These are phyloP conservation scores for Vickermania ingenoplastis DNA, from an alignment of 208 protist species.

Conservation along the genomic window DNA sequence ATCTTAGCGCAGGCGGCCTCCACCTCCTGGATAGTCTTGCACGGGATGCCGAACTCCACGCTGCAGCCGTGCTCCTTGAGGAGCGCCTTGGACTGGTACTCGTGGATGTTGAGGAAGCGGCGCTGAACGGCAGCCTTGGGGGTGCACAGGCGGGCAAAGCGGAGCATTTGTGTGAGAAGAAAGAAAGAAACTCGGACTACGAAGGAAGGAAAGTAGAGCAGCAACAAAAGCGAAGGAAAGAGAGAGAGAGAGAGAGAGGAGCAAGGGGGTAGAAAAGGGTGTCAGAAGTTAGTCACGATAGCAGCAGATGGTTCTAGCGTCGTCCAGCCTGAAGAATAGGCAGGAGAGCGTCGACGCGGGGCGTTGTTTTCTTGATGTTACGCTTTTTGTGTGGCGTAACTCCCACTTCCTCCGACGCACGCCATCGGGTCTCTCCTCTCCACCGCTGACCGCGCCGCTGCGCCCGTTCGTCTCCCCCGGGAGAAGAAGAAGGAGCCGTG, in stretches of 20 bases:
- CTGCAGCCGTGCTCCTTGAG: slow-evolving; percentile 84
- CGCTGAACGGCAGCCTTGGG: slow-evolving; percentile 50
- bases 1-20: slow-evolving; percentile 84
- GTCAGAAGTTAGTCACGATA: too few species aligned
- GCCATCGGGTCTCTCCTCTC: too few species aligned
- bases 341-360: too few species aligned
- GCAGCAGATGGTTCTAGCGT: too few species aligned
- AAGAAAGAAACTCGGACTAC: not conserved
- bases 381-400: too few species aligned
- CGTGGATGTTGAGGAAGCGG: slow-evolving; percentile 89
- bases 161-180: slow-evolving; percentile 37
- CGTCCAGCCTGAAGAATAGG: too few species aligned
- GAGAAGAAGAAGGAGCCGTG: too few species aligned
- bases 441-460: too few species aligned
- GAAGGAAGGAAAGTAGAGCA: not conserved
- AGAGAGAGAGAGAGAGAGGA: slow-evolving; percentile 3
- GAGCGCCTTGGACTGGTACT: slow-evolving; percentile 89
- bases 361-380: too few species aligned
- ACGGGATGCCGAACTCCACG: slow-evolving; percentile 86
- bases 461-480: too few species aligned
- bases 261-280: not conserved
- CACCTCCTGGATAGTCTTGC: slow-evolving; percentile 79
- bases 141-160: slow-evolving; percentile 54
- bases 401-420: too few species aligned
- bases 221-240: not conserved